These are phyloP conservation scores for Oenanthe sinensis DNA, from an alignment of 129 eudicot genomes.

Conservation along the genomic window DNA sequence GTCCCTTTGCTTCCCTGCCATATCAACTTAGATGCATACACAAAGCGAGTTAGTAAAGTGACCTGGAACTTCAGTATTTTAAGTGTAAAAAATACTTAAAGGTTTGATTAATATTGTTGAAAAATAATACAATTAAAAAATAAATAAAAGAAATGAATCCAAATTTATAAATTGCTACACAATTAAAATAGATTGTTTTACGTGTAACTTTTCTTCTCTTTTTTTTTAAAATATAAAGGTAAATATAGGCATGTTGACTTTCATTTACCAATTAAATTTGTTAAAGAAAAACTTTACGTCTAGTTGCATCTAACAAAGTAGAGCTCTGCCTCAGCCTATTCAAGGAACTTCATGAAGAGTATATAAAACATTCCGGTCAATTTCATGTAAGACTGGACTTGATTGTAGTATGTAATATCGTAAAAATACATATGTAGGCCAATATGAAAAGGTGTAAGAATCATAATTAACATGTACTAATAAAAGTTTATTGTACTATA, in stretches of 20 bases:
- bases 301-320: neutral
- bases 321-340: neutral
- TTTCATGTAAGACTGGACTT: neutral
- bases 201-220: neutral
- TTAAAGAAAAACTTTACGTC: neutral
- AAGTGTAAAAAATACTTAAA: neutral
- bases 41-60: conserved; percentile 6
- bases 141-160: neutral
- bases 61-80: neutral
- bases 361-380: neutral
- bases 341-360: neutral
- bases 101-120: neutral
- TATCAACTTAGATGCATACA: conserved; percentile 45
- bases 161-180: neutral
- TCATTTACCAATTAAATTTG: neutral
- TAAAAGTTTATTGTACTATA: neutral
- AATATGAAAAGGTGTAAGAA: neutral
- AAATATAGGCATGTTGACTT: neutral
- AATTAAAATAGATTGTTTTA: neutral
- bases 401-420: neutral
- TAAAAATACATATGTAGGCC: neutral
- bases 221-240: neutral
- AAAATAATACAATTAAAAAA: neutral
- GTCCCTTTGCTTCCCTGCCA: conserved; percentile 53
- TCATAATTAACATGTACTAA: neutral